Evolutionary conservation across 257 asterid species (phyloP).

Genomic region (Solanum paucissectum): DNA sequence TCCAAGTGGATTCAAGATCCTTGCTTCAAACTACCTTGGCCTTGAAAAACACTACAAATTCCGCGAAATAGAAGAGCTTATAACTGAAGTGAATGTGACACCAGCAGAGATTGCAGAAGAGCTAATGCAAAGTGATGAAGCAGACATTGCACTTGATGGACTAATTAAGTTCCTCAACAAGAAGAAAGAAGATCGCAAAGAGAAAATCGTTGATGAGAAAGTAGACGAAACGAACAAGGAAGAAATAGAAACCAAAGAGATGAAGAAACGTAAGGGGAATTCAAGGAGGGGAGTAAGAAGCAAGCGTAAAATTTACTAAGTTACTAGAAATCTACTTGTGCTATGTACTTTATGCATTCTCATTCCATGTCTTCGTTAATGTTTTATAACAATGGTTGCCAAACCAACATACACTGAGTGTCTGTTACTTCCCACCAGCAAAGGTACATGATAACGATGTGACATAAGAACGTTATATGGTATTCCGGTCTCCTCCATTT

Average conservation of each 20-base stretch:
- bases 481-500: neutral
- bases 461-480: neutral
- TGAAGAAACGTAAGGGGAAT: neutral
- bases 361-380: neutral
- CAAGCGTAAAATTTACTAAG: neutral
- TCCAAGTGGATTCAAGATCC: conserved; percentile 11
- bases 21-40: conserved; percentile 28
- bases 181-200: neutral
- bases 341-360: neutral
- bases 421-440: neutral
- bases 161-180: neutral
- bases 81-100: conserved; percentile 11
- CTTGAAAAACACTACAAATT: neutral
- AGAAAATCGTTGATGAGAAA: neutral
- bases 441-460: neutral
- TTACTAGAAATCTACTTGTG: neutral
- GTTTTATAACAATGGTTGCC: neutral
- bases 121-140: conserved; percentile 8
- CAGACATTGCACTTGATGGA: conserved; percentile 6
- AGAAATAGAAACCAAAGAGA: neutral
- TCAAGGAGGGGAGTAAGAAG: conserved; percentile 11
- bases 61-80: conserved; percentile 11
- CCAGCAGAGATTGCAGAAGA: conserved; percentile 20
- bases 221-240: neutral
- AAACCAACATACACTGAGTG: neutral